These are phyloP conservation scores for Fusarium hostae DNA, from an alignment of 2,329 filamentous ascomycete species.

Conservation along the genomic window DNA sequence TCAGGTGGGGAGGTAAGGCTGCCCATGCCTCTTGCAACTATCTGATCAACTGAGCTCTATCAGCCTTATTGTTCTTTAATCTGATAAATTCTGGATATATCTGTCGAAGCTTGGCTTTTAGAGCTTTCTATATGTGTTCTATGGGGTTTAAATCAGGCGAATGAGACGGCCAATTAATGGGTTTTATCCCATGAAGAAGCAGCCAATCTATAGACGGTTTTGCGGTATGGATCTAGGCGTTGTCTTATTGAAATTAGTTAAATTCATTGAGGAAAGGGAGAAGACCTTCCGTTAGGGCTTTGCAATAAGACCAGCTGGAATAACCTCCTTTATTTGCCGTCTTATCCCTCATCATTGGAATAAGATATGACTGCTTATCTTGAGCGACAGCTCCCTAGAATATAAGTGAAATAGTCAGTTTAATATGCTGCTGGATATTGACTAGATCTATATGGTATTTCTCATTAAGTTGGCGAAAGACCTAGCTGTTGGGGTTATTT, in stretches of 20 bases:
- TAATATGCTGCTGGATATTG: not conserved
- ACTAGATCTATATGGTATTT: not conserved
- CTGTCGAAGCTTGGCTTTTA: not conserved
- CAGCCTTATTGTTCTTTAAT: not conserved
- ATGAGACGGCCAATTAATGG: not conserved
- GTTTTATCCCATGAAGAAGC: not conserved
- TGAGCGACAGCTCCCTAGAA: not conserved
- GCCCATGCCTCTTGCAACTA: not conserved
- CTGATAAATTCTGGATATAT: not conserved
- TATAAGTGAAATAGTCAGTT: not conserved
- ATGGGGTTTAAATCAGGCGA: not conserved
- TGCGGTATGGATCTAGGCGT: not conserved
- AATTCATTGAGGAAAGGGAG: not conserved
- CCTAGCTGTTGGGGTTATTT: not conserved
- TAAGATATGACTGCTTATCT: not conserved
- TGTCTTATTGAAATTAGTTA: not conserved
- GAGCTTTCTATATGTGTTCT: not conserved
- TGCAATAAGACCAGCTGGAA: not conserved
- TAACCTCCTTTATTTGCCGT: not conserved
- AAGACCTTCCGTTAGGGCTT: not conserved
- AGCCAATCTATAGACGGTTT: not conserved
- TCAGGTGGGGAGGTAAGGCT: not conserved
- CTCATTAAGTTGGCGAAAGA: not conserved
- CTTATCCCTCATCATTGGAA: not conserved
- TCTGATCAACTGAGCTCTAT: not conserved